Evolutionary conservation across 2,329 filamentous ascomycete species (phyloP), one percentile per base, ranked within the genome.

Genomic region (Hypomyces rosellus): DNA sequence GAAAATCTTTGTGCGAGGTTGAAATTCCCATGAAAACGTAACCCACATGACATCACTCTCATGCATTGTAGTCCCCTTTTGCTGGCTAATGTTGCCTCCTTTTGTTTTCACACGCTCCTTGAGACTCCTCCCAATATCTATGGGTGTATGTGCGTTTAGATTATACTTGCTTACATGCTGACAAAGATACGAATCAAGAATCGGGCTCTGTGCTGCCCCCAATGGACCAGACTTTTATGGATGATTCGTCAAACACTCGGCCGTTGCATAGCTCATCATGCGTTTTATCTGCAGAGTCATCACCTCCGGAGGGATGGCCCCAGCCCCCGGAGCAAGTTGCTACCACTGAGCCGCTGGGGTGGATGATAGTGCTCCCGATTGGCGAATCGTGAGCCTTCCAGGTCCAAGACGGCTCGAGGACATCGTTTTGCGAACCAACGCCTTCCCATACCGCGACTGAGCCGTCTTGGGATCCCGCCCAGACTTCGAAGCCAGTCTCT

Each of bases 241-340:
- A 55, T 8, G 60, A 59, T 39, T 61, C 60, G 15, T 56, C 54
- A 15, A 60, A 48, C 1, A 56, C 50, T 16, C 25, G 48, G 22
- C 15, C 40, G 22, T 22, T n/a, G 34, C 33, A 30, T 12, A 33
- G 18, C 16, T 30, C 38, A 13, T 47, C 51, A 14, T 34, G 20
- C 3, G 39, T 36, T 4, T 41, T n/a, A 22, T 18, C 36, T 9
- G 46, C 48, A 30, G 45, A 37, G 4, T 38, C 40, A 3, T 34
- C 30, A 59, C 56, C n/a, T 52, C 30, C 48, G 30, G 9, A 7
- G 22, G 60, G 53, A 33, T 66, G 67, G 14, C 65, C 66, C 78
- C 78, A 82, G 2, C 74, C 74, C 2, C 79, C 79, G 0, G 77
- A 77, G 58, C 77, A 81, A 0, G 78, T 82, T 16, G 75, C 79